Evolutionary conservation across 768 basidiomycete genomes (phyloP).

Genomic region (Psilocybe tampanensis): DNA sequence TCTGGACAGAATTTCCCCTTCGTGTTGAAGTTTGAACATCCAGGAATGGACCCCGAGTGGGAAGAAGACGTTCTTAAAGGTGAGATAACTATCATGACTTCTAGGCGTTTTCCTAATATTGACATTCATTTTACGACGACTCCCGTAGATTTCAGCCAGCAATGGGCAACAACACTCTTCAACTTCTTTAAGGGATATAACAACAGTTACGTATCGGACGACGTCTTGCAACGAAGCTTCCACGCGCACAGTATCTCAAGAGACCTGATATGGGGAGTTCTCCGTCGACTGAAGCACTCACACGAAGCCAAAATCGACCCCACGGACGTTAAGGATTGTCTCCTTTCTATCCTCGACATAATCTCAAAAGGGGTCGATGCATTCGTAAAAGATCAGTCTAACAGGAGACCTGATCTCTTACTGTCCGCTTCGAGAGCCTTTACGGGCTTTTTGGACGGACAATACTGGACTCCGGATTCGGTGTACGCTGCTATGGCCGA

Average conservation of each 20-base stretch:
- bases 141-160: constrained; percentile 2
- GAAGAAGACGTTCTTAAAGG: constrained; percentile 5
- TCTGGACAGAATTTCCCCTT: constrained; percentile 15
- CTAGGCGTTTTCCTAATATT: not conserved
- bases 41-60: constrained; percentile 11
- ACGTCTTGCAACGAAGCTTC: constrained; percentile 1
- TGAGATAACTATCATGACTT: not conserved
- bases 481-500: not conserved
- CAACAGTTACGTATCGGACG: not conserved
- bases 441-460: not conserved
- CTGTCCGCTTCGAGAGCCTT: constrained; percentile 4
- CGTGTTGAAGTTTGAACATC: constrained; percentile 11
- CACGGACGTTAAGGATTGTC: constrained; percentile 1
- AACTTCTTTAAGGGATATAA: constrained; percentile 4
- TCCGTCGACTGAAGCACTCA: constrained; percentile 8
- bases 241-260: constrained; percentile 8
- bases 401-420: constrained; percentile 4
- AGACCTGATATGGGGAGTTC: constrained; percentile 4
- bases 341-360: constrained; percentile 3
- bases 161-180: constrained; percentile 11
- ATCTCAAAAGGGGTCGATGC: not conserved
- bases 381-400: not conserved
- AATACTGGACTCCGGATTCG: constrained; percentile 6
- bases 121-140: not conserved
- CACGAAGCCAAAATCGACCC: constrained; percentile 10